These are phyloP conservation scores for Solanum chmielewskii DNA, from an alignment of 257 asterid genomes.

Conservation along the genomic window DNA sequence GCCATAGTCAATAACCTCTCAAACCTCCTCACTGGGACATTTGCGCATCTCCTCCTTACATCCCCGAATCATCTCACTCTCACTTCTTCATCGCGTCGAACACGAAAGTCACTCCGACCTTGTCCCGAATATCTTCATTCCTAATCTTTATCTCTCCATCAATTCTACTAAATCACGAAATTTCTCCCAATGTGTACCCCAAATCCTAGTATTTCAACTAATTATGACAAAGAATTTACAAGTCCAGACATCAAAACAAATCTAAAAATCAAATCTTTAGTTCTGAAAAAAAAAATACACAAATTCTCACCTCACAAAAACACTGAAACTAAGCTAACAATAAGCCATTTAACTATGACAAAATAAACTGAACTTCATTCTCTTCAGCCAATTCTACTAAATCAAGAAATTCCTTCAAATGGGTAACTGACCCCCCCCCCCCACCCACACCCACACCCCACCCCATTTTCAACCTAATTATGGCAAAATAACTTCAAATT, in stretches of 20 bases:
- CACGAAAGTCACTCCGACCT: background rate
- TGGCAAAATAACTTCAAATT: background rate
- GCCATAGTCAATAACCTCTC: no score
- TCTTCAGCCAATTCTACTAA: background rate
- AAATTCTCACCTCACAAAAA: background rate
- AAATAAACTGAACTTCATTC: constrained; percentile 13
- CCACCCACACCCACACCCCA: no score
- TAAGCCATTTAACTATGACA: background rate
- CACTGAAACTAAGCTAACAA: background rate
- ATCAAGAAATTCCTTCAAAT: constrained; percentile 1
- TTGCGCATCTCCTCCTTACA: background rate
- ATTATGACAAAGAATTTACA: background rate
- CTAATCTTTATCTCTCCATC: background rate
- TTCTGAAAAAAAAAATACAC: background rate
- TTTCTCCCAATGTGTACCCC: constrained; percentile 6
- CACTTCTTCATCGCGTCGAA: background rate
- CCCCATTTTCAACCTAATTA: background rate
- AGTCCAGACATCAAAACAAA: background rate
- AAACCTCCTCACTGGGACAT: no score
- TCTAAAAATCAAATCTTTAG: background rate
- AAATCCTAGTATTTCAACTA: background rate
- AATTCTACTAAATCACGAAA: background rate
- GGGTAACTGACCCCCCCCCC: background rate
- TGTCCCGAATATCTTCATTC: background rate
- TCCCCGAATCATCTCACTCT: background rate